These are phyloP conservation scores for Penicillium ucsense DNA, from an alignment of 495 filamentous ascomycete species.

Conservation along the genomic window DNA sequence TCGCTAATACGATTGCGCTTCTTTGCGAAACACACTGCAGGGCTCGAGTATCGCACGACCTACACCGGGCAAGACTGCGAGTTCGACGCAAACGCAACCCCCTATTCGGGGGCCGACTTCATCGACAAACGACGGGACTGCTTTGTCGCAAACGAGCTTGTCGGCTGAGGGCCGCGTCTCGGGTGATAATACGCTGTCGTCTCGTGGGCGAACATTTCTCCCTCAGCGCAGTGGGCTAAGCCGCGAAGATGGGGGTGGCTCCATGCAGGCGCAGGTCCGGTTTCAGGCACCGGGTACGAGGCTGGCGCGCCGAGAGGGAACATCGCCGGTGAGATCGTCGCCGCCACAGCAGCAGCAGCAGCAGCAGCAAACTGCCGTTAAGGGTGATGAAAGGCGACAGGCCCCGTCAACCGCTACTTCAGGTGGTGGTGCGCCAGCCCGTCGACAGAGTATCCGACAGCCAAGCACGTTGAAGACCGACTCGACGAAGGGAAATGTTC, in stretches of 20 bases:
- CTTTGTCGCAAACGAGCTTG: slow-evolving; percentile 1
- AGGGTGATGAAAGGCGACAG: slow-evolving; percentile 5
- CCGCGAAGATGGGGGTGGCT: slow-evolving; percentile 7
- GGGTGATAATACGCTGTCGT: slow-evolving; percentile 7
- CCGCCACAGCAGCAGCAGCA: not conserved
- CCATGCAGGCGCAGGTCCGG: slow-evolving; percentile 1
- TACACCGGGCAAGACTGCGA: slow-evolving; percentile 11
- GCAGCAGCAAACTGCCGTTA: not conserved
- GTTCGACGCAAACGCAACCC: slow-evolving; percentile 1
- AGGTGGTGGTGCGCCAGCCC: slow-evolving; percentile 5
- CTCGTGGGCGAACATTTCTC: slow-evolving; percentile 15
- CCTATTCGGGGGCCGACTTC: not conserved
- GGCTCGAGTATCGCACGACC: slow-evolving; percentile 20
- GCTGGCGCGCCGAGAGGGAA: slow-evolving; percentile 3
- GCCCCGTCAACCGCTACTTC: not conserved
- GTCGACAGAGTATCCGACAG: slow-evolving; percentile 28
- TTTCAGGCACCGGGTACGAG: slow-evolving; percentile 9
- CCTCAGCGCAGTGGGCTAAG: slow-evolving; percentile 13
- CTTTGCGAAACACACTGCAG: slow-evolving; percentile 5
- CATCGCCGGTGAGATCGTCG: slow-evolving; percentile 12
- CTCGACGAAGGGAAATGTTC: slow-evolving; percentile 7
- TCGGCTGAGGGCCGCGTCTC: slow-evolving; percentile 4
- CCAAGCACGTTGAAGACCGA: slow-evolving; percentile 18
- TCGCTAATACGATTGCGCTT: slow-evolving; percentile 1
- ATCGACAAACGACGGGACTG: slow-evolving; percentile 2